Base-by-base conservation (phyloP, 768 basidiomycete genomes). In the Sporobolomyces pararoseus region DNA sequence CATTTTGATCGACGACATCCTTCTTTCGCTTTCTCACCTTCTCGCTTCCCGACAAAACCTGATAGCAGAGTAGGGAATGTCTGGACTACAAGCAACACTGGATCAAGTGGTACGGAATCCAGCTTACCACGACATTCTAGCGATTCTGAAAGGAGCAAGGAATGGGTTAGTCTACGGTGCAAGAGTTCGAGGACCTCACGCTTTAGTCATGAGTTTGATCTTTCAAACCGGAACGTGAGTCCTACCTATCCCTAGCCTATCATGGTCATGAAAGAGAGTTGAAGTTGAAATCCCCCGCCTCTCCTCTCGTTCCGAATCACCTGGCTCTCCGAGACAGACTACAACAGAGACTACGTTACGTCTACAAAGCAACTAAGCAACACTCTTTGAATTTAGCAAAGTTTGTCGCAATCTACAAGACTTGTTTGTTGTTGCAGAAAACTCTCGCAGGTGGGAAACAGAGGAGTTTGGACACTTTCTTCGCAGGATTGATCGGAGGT, bases 361-460 rank as follows among this genome's bases (percentile, higher is more conserved):
- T 99, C 70, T 89, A 85, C 79, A 84, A 84, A 37, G 88, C 94
- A 19, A 97, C 96, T 5, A 89, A 86, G 78, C 88, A 90, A 63
- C 95, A 98, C 80, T 90, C 93, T 16, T 78, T 88, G 71, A 96
- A 94, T 78, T 86, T 99, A 34, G 91, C 91, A 49, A 89, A 90
- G 80, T 99, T 97, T 77, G 96, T 96, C 39, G 85, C 92, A 16
- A 79, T 96, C 51, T 98, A 97, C 87, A 99, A 98, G 83, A 81
- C 85, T 12, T 79, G 91, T 49, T 80, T 98, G 61, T 81, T 98
- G 39, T 71, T 95, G 19, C 96, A 98, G 82, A 89, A 85, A 78
- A 49, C 77, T 57, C 55, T 72, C 47, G 66, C 52, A 1, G 84
- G 86, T 21, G 92, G 91, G 19, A 95, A 94, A 81, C 85, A 88